Percentiles rank a stretch among this genome's conserved stretches.
Conservation (phyloP, 768 basidiomycete genomes). For the Mycena kentingensis region DNA sequence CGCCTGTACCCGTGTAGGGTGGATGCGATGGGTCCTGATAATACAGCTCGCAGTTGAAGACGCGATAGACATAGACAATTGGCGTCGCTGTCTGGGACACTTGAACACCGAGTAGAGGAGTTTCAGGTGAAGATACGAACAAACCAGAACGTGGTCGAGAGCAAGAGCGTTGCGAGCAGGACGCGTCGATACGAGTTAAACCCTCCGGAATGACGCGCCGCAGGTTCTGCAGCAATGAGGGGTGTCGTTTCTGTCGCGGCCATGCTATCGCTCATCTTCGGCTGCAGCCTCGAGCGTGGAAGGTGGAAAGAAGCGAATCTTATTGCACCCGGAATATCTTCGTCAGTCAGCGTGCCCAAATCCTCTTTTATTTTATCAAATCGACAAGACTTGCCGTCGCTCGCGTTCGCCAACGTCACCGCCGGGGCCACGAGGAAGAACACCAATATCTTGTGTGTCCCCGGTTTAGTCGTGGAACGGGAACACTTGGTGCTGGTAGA, state of each 20-base stretch:
- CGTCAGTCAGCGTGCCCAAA: too few relatives aligned
- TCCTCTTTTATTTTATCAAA: too few relatives aligned
- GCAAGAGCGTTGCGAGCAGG: slow-evolving; percentile 18
- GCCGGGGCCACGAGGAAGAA: slow-evolving; percentile 1
- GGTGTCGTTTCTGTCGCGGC: slow-evolving; percentile 6
- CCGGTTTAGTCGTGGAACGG: background rate
- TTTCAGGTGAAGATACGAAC: background rate
- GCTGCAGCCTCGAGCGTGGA: too few relatives aligned
- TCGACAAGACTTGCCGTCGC: too few relatives aligned
- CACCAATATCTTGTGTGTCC: background rate
- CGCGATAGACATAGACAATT: slow-evolving; percentile 12
- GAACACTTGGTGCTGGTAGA: slow-evolving; percentile 42
- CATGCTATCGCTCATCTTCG: too few relatives aligned
- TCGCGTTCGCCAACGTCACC: background rate
- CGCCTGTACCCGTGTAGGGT: slow-evolving; percentile 13
- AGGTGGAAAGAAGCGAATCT: too few relatives aligned
- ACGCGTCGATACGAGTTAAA: slow-evolving; percentile 20
- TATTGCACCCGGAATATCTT: too few relatives aligned
- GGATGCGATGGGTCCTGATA: slow-evolving; percentile 13
- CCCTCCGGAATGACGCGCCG: background rate
- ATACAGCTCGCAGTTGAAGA: slow-evolving; percentile 21
- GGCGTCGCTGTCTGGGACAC: slow-evolving; percentile 14
- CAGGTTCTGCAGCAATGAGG: slow-evolving; percentile 1
- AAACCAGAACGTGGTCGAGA: slow-evolving; percentile 20
- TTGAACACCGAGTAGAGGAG: background rate